Conservation (phyloP, 2,329 filamentous ascomycete species). For the Hymenoscyphus albidus region DNA sequence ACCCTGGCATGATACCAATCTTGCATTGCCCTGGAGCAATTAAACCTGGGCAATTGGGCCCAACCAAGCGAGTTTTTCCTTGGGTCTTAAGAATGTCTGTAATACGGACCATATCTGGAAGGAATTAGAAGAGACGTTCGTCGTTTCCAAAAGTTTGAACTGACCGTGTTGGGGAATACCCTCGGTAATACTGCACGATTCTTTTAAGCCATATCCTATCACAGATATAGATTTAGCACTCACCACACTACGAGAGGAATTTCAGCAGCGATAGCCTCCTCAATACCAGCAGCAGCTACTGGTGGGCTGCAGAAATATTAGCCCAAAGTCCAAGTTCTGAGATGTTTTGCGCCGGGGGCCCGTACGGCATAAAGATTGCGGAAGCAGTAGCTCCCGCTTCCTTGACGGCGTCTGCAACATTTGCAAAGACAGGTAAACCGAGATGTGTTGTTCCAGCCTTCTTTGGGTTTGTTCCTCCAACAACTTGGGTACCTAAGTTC, state of each 20-base stretch:
- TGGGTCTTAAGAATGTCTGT: slow-evolving; percentile 97
- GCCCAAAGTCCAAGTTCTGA: slow-evolving; percentile 9
- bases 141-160: slow-evolving; percentile 33
- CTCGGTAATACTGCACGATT: slow-evolving; percentile 69
- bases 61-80: slow-evolving; percentile 92
- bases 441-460: slow-evolving; percentile 92
- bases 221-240: slow-evolving; percentile 26
- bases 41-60: slow-evolving; percentile 97
- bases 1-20: slow-evolving; percentile 99
- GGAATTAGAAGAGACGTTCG: slow-evolving; percentile 17
- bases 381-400: slow-evolving; percentile 86
- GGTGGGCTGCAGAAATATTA: slow-evolving; percentile 62
- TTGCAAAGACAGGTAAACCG: slow-evolving; percentile 87
- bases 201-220: slow-evolving; percentile 21
- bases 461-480: slow-evolving; percentile 98
- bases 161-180: slow-evolving; percentile 94
- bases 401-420: slow-evolving; percentile 82
- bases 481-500: slow-evolving; percentile 80
- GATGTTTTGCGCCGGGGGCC: slow-evolving; percentile 6
- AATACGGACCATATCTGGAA: slow-evolving; percentile 93
- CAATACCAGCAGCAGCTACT: slow-evolving; percentile 88
- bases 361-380: slow-evolving; percentile 91
- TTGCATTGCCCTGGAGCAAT: slow-evolving; percentile 97
- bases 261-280: slow-evolving; percentile 92
- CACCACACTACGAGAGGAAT: slow-evolving; percentile 89